Percentiles rank a stretch among this genome's conserved stretches.
phyloP scores from a whole-genome alignment of 2,329 filamentous ascomycete genomes.

The Basipetospora sp. region DNA sequence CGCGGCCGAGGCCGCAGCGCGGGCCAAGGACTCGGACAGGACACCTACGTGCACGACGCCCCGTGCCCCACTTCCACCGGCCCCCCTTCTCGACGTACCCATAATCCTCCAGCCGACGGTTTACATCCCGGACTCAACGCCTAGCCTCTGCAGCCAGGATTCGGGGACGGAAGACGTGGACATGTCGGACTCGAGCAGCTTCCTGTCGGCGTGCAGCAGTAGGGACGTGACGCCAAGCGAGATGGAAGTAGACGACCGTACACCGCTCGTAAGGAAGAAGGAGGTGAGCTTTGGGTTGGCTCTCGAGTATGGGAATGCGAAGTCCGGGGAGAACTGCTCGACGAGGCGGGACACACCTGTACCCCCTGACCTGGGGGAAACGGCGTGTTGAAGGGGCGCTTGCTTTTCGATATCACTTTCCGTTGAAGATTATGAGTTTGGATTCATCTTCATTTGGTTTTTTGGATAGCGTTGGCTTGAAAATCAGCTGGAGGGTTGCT shows the following conservation, averaged over 20 bases:
- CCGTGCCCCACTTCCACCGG: conserved; percentile 7
- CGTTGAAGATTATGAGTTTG: too few species aligned
- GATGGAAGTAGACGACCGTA: conserved; percentile 6
- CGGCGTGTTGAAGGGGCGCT: too few species aligned
- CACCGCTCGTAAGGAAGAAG: neutral
- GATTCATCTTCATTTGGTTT: neutral
- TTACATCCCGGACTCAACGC: conserved; percentile 21
- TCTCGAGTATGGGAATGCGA: too few species aligned
- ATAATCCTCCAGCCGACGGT: conserved; percentile 5
- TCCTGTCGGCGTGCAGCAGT: conserved; percentile 18
- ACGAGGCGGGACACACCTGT: conserved; percentile 4
- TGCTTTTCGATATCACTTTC: too few species aligned
- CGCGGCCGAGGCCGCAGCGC: conserved; percentile 17
- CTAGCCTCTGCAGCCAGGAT: conserved; percentile 25
- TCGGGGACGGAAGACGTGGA: conserved; percentile 27
- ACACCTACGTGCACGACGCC: conserved; percentile 4
- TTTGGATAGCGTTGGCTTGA: too few species aligned
- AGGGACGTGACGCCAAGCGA: conserved; percentile 9
- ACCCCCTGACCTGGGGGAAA: conserved; percentile 3
- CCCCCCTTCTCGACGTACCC: neutral
- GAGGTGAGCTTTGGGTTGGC: too few species aligned
- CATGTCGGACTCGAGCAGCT: conserved; percentile 33
- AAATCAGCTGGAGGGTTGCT: too few species aligned
- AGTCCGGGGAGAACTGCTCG: too few species aligned
- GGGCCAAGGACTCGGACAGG: conserved; percentile 7